Evolutionary conservation across 768 basidiomycete species (phyloP).

Genomic region (Hericium coralloides): DNA sequence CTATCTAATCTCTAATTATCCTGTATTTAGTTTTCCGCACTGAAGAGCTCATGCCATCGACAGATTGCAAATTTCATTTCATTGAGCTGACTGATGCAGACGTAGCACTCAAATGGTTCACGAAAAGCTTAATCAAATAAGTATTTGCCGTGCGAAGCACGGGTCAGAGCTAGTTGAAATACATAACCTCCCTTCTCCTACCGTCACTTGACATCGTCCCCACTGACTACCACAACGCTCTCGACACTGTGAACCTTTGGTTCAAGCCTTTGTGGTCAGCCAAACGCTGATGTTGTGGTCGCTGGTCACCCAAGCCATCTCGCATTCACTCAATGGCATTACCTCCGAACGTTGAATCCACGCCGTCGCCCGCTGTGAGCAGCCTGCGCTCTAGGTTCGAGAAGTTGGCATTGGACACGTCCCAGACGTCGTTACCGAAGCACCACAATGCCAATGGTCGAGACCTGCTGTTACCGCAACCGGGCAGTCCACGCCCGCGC

Average conservation of each 20-base stretch:
- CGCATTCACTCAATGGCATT: background rate
- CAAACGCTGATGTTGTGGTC: background rate
- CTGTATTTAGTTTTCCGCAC: too few species aligned
- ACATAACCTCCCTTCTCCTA: background rate
- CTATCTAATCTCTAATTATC: too few species aligned
- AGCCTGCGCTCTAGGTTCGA: conserved; percentile 67
- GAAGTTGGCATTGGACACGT: conserved; percentile 42
- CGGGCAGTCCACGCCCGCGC: background rate
- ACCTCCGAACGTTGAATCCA: background rate
- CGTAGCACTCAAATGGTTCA: too few species aligned
- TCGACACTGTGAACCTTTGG: background rate
- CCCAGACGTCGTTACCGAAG: background rate
- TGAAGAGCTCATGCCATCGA: too few species aligned
- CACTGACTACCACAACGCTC: background rate
- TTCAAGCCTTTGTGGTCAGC: background rate
- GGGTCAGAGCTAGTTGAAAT: too few species aligned
- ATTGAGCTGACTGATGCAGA: too few species aligned
- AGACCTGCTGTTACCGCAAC: background rate
- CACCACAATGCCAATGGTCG: background rate
- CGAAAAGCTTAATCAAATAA: too few species aligned
- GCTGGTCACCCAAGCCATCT: background rate
- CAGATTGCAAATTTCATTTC: too few species aligned
- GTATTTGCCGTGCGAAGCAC: too few species aligned
- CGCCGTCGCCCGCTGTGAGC: conserved; percentile 54
- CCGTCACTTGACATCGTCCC: background rate